phyloP scores from a whole-genome alignment of 192 early-diverging fungal genomes.

The Hyaloraphidium curvatum region DNA sequence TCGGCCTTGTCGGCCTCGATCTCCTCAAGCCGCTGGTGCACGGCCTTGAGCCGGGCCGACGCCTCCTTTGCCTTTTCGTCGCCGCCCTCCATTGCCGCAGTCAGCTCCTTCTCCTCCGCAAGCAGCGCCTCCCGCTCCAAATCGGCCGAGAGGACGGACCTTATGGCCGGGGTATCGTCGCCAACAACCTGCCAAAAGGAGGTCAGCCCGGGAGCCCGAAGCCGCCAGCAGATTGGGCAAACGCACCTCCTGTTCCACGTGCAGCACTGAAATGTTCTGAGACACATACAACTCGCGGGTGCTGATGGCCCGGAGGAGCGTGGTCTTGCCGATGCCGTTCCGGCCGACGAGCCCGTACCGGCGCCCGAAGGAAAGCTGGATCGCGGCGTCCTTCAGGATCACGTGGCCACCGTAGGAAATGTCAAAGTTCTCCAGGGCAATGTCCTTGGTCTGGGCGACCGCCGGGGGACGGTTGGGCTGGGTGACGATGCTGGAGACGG shows the following conservation, averaged over 20 bases:
- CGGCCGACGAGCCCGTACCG: slow-evolving; percentile 90
- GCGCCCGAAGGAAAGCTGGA: slow-evolving; percentile 70
- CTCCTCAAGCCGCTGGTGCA: slow-evolving; percentile 71
- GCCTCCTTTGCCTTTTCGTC: slow-evolving; percentile 10
- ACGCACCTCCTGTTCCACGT: slow-evolving; percentile 90
- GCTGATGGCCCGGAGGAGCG: slow-evolving; percentile 53
- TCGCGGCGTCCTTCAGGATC: slow-evolving; percentile 70
- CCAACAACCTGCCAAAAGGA: slow-evolving; percentile 48
- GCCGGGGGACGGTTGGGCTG: slow-evolving; percentile 19
- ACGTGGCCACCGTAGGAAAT: slow-evolving; percentile 84
- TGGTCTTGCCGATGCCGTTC: slow-evolving; percentile 68
- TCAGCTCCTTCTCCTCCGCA: slow-evolving; percentile 56
- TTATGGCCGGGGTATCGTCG: slow-evolving; percentile 67
- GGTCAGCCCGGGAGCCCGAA: background rate
- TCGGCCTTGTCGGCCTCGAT: slow-evolving; percentile 97
- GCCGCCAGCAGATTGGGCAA: no score
- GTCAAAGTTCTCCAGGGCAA: slow-evolving; percentile 93
- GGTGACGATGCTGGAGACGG: slow-evolving; percentile 74
- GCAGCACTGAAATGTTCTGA: slow-evolving; percentile 77
- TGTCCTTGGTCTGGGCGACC: slow-evolving; percentile 61
- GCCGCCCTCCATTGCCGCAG: slow-evolving; percentile 26
- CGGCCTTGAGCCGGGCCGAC: slow-evolving; percentile 42
- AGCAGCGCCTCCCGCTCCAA: slow-evolving; percentile 77
- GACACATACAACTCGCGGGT: slow-evolving; percentile 74
- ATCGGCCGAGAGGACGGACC: slow-evolving; percentile 84